Evolutionary conservation across 2,329 filamentous ascomycete species (phyloP), one percentile per base, ranked within the genome.

Genomic region (Daldinia sp.): DNA sequence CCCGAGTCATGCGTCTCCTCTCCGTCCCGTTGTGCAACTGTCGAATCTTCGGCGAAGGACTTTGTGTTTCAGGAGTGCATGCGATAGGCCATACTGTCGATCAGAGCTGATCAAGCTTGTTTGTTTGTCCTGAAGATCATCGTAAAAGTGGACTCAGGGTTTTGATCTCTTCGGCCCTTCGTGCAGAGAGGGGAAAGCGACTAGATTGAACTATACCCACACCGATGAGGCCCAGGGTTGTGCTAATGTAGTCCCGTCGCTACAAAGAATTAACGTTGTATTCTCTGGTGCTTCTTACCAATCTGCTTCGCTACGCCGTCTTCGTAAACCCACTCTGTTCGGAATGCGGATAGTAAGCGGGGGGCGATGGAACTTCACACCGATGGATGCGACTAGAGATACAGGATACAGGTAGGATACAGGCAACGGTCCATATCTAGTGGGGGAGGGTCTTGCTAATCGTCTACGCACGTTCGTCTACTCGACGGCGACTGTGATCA

Each of bases 231-330:
- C 60, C 66, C 63, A 63, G 60, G 63, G 57, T 54, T 67, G 57
- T 64, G 58, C 65, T 70, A 65, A 63, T 51, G 46, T 18, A 33
- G 46, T 68, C 50, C 60, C 55, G 50, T 59, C 53, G 60, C 56
- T 48, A 72, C 15, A 28, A 10, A 54, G 53, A 67, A 59, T 70
- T 60, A 72, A 67, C 68, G 70, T 72, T 68, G 70, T 72, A 71
- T 72, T 61, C 58, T 44, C 63, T 69, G 37, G 33, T 66, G 58
- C 61, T 63, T 63, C 60, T 70, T 44, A 51, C 68, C 63, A 20
- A 66, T 69, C 56, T 68, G 50, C 60, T 65, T 63, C 62, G 65
- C 59, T 70, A 64, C 63, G 46, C 68, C 63, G 58, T 48, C 15
- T 65, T 68, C 55, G 67, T 68, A 64, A 59, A 66, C 67, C 69